Evolutionary conservation across 805 yeast species (phyloP).

Genomic region (Diddensiella transvaalensis): DNA sequence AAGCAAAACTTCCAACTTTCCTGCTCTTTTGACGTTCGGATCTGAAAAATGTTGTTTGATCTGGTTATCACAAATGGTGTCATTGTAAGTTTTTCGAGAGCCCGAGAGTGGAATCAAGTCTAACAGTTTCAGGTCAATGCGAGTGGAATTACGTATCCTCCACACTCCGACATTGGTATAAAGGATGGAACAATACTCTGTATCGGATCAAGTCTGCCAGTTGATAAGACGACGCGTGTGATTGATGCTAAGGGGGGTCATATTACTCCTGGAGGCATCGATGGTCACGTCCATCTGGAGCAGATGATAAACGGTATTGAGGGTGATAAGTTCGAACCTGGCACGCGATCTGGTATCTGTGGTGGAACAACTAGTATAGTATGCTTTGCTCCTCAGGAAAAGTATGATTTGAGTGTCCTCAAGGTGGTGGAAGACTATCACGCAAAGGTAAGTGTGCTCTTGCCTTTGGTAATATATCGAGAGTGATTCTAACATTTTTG

Average conservation of each 20-base stretch:
- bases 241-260: constrained; percentile 47
- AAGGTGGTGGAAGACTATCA: constrained; percentile 35
- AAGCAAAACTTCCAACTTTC: background rate
- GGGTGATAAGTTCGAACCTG: constrained; percentile 45
- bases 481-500: background rate
- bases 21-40: background rate
- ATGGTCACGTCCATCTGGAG: constrained; percentile 47
- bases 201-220: constrained; percentile 33
- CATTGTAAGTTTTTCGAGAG: constrained; percentile 7
- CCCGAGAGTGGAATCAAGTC: background rate
- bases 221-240: constrained; percentile 25
- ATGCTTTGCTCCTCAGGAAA: constrained; percentile 45
- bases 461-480: background rate
- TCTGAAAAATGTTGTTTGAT: constrained; percentile 14
- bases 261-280: constrained; percentile 52
- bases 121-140: constrained; percentile 23
- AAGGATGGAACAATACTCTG: constrained; percentile 38
- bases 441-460: constrained; percentile 15
- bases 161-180: constrained; percentile 38
- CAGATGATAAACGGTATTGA: constrained; percentile 37
- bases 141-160: constrained; percentile 23
- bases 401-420: constrained; percentile 30
- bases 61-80: constrained; percentile 26
- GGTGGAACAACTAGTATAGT: constrained; percentile 51
- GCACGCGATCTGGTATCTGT: constrained; percentile 44